Evolutionary conservation across 2,329 filamentous ascomycete species (phyloP).

Genomic region (Mycosphaerella sp.): DNA sequence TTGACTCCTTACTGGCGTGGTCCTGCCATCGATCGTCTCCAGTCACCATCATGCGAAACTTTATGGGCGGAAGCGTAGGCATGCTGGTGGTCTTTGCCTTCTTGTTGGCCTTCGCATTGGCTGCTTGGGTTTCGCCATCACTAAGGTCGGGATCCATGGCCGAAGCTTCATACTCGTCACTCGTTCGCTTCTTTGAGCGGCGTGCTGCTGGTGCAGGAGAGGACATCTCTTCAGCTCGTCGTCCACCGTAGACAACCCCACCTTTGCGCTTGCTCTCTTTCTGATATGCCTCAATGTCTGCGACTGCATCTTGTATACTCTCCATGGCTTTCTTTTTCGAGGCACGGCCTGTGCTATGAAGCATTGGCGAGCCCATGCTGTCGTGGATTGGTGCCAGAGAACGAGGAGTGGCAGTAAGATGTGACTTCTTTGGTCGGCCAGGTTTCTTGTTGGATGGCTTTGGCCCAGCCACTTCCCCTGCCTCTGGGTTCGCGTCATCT

Average conservation of each 20-base stretch:
- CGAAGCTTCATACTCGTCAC: constrained; percentile 38
- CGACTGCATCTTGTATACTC: constrained; percentile 67
- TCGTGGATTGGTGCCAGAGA: constrained; percentile 56
- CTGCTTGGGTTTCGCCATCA: constrained; percentile 41
- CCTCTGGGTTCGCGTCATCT: constrained; percentile 4
- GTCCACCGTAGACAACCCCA: constrained; percentile 56
- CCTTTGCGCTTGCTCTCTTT: constrained; percentile 83
- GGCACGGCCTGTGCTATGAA: constrained; percentile 66
- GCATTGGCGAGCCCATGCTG: constrained; percentile 67
- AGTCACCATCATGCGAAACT: constrained; percentile 73
- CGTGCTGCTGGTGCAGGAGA: constrained; percentile 23
- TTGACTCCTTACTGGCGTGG: constrained; percentile 65
- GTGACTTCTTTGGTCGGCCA: constrained; percentile 26
- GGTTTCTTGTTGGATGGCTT: constrained; percentile 26
- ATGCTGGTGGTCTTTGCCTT: constrained; percentile 42
- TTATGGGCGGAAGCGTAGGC: constrained; percentile 56
- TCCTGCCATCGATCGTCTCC: constrained; percentile 77
- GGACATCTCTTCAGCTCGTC: constrained; percentile 38
- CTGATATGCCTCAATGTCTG: constrained; percentile 84
- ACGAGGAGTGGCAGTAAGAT: constrained; percentile 27
- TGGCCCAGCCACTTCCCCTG: constrained; percentile 17
- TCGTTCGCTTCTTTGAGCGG: constrained; percentile 33
- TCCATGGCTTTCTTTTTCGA: constrained; percentile 81
- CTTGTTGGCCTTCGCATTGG: constrained; percentile 42
- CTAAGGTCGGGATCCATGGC: constrained; percentile 42